Evolutionary conservation across 352 stramenopile species (phyloP).

Genomic region (Phytopythium ostracodes): DNA sequence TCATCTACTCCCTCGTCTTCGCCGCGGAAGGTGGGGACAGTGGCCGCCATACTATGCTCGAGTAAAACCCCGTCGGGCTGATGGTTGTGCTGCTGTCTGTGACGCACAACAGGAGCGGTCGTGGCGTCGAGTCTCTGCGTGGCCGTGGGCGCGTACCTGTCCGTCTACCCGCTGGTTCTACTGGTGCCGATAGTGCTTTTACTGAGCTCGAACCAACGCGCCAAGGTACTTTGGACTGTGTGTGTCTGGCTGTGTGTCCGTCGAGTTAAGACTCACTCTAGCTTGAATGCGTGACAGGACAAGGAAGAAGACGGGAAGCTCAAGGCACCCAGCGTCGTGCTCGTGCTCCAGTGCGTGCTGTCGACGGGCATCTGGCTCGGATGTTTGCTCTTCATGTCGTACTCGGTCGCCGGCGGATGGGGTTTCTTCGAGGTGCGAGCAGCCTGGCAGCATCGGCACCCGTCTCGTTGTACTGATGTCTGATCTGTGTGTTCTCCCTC

Average conservation of each 20-base stretch:
- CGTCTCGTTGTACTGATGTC: neutral
- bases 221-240: conserved; percentile 10
- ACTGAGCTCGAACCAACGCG: conserved; percentile 19
- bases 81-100: conserved; percentile 5
- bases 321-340: neutral
- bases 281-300: neutral
- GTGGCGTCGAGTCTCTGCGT: conserved; percentile 41
- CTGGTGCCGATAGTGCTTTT: conserved; percentile 53
- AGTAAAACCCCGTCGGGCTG: neutral
- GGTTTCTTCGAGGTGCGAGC: conserved; percentile 48
- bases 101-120: conserved; percentile 27
- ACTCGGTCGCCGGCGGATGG: conserved; percentile 48
- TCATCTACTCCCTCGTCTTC: conserved; percentile 72
- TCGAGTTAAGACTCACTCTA: neutral
- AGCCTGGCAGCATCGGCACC: neutral
- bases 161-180: conserved; percentile 67
- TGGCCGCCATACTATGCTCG: neutral
- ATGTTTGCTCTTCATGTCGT: conserved; percentile 53
- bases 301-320: neutral
- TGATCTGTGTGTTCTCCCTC: too few species aligned
- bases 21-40: conserved; percentile 45
- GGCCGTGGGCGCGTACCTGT: conserved; percentile 64
- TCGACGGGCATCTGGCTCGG: conserved; percentile 21
- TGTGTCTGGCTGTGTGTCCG: conserved; percentile 5
- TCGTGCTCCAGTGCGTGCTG: conserved; percentile 16